Conservation (phyloP, 2,329 filamentous ascomycete species). For the Neodidymelliopsis sp. region DNA sequence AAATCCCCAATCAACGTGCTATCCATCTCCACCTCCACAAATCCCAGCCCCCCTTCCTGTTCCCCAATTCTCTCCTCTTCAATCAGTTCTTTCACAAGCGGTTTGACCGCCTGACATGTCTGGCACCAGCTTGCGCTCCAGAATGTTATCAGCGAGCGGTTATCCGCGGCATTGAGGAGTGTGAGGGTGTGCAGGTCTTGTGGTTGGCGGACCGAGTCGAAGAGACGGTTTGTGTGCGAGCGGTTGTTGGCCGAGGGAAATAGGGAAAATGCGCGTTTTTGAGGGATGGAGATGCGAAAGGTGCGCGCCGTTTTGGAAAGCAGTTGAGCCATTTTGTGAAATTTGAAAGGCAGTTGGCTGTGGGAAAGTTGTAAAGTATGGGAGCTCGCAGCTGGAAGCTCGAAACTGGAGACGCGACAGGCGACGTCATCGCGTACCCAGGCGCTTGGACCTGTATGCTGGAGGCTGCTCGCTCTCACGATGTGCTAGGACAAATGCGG, state of each 20-base stretch:
- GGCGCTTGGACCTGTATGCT: background rate
- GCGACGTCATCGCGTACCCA: constrained; percentile 11
- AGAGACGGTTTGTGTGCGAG: constrained; percentile 42
- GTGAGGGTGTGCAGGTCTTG: constrained; percentile 58
- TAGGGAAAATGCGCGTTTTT: constrained; percentile 27
- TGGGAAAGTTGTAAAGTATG: too few species aligned
- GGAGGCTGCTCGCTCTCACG: too few species aligned
- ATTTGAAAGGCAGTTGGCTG: background rate
- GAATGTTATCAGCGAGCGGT: constrained; percentile 56
- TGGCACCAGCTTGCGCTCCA: constrained; percentile 60
- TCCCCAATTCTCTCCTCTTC: constrained; percentile 55
- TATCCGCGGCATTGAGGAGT: constrained; percentile 55
- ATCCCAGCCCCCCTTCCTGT: constrained; percentile 55
- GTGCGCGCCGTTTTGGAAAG: constrained; percentile 6
- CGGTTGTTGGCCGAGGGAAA: constrained; percentile 19
- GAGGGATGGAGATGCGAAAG: background rate
- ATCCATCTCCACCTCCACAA: constrained; percentile 59
- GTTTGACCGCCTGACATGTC: constrained; percentile 53
- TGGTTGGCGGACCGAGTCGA: constrained; percentile 54
- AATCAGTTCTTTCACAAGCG: constrained; percentile 53
- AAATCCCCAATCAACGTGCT: constrained; percentile 53
- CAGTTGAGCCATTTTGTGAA: constrained; percentile 3
- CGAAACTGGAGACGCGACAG: constrained; percentile 3
- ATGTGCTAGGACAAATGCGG: too few species aligned
- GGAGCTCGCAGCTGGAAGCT: background rate